Base-by-base conservation (phyloP, 106 monocot genomes). In the Platanthera guangdongensis region DNA sequence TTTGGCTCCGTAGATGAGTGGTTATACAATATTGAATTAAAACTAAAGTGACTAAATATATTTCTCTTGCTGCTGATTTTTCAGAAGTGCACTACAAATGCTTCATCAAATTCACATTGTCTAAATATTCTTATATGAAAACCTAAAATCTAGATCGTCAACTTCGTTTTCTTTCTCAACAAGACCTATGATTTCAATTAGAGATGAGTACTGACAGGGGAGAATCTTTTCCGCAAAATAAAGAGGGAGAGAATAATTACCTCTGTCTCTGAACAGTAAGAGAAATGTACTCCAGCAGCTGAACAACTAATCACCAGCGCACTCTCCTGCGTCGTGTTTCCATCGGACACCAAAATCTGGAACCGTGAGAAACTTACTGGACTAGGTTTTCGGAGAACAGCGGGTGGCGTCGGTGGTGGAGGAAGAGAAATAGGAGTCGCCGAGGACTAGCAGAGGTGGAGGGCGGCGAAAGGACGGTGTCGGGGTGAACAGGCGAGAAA, bases 201-300 rank as follows among this genome's bases (percentile, higher is more conserved):
- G 54, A 76, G 22, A 76, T 47, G 8, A 46, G 46, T 13, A 51
- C 16, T 9, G 25, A 52, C 18, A 18, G 10, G 48, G 52, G 64
- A n/a, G 25, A n/a, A n/a, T n/a, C n/a, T n/a, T n/a, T n/a, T n/a
- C n/a, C n/a, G n/a, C n/a, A n/a, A n/a, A n/a, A n/a, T n/a, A n/a
- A n/a, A n/a, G n/a, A n/a, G n/a, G n/a, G n/a, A n/a, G n/a, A n/a
- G n/a, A n/a, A n/a, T n/a, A 52, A 86, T 22, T 65, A 80, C 95
- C 83, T 90, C 25, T 81, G 86, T 39, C 73, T 80, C 74, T 90
- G 86, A 69, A 99, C 76, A 54, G 80, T 83, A 78, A 0, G 0
- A 32, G 85, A 82, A 47, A 94, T 83, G 86, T 92, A 99, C 72
- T 99, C 97, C 21, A 89, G 52, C 21, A 99, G 83, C 77, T 99